Conservation (phyloP, 1,284 basidiomycete species). For the Ceratobasidium sp. region DNA sequence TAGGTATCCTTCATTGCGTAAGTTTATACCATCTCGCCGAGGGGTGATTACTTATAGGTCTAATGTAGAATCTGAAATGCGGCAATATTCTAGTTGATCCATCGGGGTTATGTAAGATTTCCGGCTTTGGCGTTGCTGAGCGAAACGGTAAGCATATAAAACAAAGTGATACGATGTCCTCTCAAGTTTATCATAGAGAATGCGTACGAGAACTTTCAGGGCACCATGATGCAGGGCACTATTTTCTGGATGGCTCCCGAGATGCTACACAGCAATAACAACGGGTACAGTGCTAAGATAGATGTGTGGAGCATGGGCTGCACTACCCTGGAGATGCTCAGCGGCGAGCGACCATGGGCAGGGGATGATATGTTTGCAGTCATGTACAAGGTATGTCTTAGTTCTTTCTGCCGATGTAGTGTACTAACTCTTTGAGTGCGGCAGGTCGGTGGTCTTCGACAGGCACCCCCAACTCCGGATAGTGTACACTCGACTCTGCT, state of each 20-base stretch:
- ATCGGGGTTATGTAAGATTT: slow-evolving; percentile 95
- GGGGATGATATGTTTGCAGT: slow-evolving; percentile 91
- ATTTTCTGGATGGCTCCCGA: slow-evolving; percentile 99
- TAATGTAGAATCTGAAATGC: slow-evolving; percentile 88
- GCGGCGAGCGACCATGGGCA: slow-evolving; percentile 93
- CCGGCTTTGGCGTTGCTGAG: slow-evolving; percentile 97
- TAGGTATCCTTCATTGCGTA: slow-evolving; percentile 93
- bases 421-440: slow-evolving; percentile 1
- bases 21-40: slow-evolving; percentile 49
- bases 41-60: slow-evolving; percentile 6
- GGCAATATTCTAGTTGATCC: slow-evolving; percentile 98
- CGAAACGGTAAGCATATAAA: slow-evolving; percentile 63
- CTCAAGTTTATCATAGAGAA: slow-evolving; percentile 65
- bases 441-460: slow-evolving; percentile 83
- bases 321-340: slow-evolving; percentile 98
- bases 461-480: slow-evolving; percentile 89
- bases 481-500: slow-evolving; percentile 80
- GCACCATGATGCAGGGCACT: slow-evolving; percentile 96
- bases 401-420: neutral
- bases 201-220: slow-evolving; percentile 82
- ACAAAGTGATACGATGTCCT: neutral
- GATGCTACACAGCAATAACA: slow-evolving; percentile 84
- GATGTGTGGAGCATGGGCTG: slow-evolving; percentile 99
- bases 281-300: slow-evolving; percentile 93
- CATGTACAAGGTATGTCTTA: slow-evolving; percentile 85